A percentile compares a stretch with the other conserved stretches of the same genome.
These are phyloP conservation scores for Phytophthora litchii DNA, from an alignment of 352 stramenopile species.

Conservation along the genomic window DNA sequence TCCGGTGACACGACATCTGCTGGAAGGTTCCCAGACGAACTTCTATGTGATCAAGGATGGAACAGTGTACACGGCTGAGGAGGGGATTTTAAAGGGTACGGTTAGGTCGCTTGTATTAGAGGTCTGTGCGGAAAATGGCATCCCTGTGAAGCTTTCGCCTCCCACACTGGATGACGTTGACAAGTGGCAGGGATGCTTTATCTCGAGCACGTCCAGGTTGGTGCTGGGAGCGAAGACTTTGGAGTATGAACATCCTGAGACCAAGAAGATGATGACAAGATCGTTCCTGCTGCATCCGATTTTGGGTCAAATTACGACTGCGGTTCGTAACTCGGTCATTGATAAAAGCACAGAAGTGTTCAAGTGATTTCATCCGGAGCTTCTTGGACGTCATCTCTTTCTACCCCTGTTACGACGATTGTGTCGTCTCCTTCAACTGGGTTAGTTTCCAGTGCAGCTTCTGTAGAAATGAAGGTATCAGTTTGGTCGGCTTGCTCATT, in stretches of 20 bases:
- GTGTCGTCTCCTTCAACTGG: conserved; percentile 2
- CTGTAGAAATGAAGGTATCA: conserved; percentile 9
- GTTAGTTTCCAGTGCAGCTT: conserved; percentile 1
- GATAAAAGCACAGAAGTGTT: conserved; percentile 68
- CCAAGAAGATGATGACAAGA: conserved; percentile 27
- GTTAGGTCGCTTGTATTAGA: conserved; percentile 79
- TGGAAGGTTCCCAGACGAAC: conserved; percentile 88
- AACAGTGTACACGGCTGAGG: conserved; percentile 64
- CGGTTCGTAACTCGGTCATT: conserved; percentile 54
- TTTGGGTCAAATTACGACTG: conserved; percentile 49
- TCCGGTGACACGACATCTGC: conserved; percentile 51
- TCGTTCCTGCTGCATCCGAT: conserved; percentile 47
- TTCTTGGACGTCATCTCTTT: background rate
- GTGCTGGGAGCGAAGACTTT: conserved; percentile 64
- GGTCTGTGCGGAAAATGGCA: conserved; percentile 54
- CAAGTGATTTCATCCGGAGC: conserved; percentile 31
- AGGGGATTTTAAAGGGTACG: conserved; percentile 79
- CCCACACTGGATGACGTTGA: conserved; percentile 60
- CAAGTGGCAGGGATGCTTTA: conserved; percentile 79
- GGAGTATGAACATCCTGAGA: conserved; percentile 51
- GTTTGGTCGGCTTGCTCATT: conserved; percentile 9
- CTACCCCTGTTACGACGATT: conserved; percentile 7
- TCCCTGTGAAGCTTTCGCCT: conserved; percentile 59
- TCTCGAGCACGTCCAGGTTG: conserved; percentile 83
- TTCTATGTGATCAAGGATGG: conserved; percentile 73